phyloP scores from a whole-genome alignment of 208 protist species.

The Trypanosoma cruzi region DNA sequence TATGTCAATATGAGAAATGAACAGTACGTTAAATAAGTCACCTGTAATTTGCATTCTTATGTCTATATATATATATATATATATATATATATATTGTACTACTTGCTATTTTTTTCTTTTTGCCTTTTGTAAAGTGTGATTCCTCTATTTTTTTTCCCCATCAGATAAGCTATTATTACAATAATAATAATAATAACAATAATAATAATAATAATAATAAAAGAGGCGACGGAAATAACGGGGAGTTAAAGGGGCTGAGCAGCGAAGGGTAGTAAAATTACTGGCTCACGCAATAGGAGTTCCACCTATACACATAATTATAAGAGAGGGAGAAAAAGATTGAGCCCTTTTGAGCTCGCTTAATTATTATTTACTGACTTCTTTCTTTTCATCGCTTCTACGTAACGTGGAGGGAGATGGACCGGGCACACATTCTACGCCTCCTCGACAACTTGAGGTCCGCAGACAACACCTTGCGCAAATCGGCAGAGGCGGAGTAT shows the following conservation, averaged over 20 bases:
- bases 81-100: too few species aligned
- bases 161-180: neutral
- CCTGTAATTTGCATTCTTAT: too few species aligned
- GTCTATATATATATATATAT: too few species aligned
- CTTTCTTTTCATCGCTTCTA: conserved; percentile 11
- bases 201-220: neutral
- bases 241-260: neutral
- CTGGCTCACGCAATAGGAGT: neutral
- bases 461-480: conserved; percentile 67
- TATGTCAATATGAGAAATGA: too few species aligned
- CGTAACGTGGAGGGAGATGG: conserved; percentile 30
- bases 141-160: too few species aligned
- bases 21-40: too few species aligned
- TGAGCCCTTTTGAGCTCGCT: neutral
- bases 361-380: neutral
- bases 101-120: neutral
- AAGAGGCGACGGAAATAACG: neutral
- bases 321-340: conserved; percentile 1
- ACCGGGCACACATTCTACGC: conserved; percentile 42
- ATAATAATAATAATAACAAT: neutral
- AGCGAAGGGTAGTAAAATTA: neutral
- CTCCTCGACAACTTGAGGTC: conserved; percentile 57
- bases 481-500: conserved; percentile 76
- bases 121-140: neutral
- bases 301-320: neutral